Conservation (phyloP, 2,329 filamentous ascomycete genomes). For the Remersonia thermophila region DNA sequence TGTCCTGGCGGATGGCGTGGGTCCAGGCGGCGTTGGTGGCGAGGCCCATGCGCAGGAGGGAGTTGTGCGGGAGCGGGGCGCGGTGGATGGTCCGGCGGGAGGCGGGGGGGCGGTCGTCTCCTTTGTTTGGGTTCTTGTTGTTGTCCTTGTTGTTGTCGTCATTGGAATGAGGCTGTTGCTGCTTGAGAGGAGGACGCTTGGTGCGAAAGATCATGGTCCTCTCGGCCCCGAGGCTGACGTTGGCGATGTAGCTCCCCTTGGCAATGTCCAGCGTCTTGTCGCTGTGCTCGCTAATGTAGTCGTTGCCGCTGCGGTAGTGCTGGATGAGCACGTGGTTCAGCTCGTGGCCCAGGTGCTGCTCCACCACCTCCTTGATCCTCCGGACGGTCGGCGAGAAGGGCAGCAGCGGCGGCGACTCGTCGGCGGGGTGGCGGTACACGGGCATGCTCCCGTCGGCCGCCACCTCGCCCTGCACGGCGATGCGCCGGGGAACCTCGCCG, state of each 20-base stretch:
- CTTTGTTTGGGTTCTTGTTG: constrained; percentile 6
- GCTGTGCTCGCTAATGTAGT: constrained; percentile 92
- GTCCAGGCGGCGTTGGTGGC: constrained; percentile 77
- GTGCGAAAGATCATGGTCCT: constrained; percentile 81
- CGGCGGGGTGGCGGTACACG: constrained; percentile 88
- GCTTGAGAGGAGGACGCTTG: constrained; percentile 46
- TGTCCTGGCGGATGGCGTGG: constrained; percentile 85
- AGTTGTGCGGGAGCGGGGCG: constrained; percentile 73
- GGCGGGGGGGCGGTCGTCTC: not conserved
- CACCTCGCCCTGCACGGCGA: constrained; percentile 74
- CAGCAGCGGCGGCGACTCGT: constrained; percentile 68
- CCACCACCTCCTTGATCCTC: constrained; percentile 54
- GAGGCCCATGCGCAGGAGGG: constrained; percentile 71
- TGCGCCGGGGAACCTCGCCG: constrained; percentile 79
- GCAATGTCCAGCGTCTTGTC: constrained; percentile 93
- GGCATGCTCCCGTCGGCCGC: constrained; percentile 61
- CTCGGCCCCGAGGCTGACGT: constrained; percentile 85
- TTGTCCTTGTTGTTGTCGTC: constrained; percentile 1
- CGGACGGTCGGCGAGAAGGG: constrained; percentile 65
- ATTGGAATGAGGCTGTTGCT: not conserved
- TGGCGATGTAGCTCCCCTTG: constrained; percentile 71
- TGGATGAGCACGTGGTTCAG: constrained; percentile 92
- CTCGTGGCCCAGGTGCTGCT: constrained; percentile 61
- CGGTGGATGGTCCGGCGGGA: constrained; percentile 48
- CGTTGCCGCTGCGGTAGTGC: constrained; percentile 74